Evolutionary conservation across 495 filamentous ascomycete genomes (phyloP), one percentile per base, ranked within the genome.

Genomic region (Astrocystis sublimbata): DNA sequence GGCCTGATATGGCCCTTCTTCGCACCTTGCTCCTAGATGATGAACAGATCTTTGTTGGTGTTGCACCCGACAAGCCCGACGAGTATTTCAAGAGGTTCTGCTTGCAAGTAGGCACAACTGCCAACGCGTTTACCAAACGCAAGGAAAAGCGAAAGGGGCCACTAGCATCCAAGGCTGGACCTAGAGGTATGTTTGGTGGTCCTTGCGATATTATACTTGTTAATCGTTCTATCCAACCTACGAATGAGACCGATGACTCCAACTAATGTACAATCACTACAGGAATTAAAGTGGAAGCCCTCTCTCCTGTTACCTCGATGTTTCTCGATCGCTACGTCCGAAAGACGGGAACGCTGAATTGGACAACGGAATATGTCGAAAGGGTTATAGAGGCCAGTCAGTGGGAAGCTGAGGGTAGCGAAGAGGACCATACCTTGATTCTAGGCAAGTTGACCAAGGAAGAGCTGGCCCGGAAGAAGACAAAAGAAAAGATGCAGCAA

Each of bases 1-100:
- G 76, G 73, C 51, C 61, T 6, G 79, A 81, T 35, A 76, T 79
- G 74, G 71, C 75, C 6, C 2, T 76, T 1, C 47, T 71, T 3
- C 40, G 62, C 1, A 23, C 36, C 6, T 19, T 76, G 6, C 58
- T 75, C 7, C 59, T 61, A 3, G 40, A 66, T 4, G 56, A 65
- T 0, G 65, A 60, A 35, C 69, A 79, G 49, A 76, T 74, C 46
- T 69, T 74, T 0, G 65, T 62, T 10, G 75, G 68, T 10, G 63
- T 68, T 7, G 23, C 52, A 7, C 78, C 78, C 0, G 64, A 21
- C 24, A 63, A 26, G 12, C 40, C 54, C 3, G 60, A 69, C 0
- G 72, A 68, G 0, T 77, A 71, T 50, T 65, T 74, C 35, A 76
- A 71, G 26, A 69, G 72, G 5, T 78, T 75, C 58, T 61, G 49